These are phyloP conservation scores for Zygnema circumcarinatum DNA, from an alignment of 139 green algal genomes.

Conservation along the genomic window DNA sequence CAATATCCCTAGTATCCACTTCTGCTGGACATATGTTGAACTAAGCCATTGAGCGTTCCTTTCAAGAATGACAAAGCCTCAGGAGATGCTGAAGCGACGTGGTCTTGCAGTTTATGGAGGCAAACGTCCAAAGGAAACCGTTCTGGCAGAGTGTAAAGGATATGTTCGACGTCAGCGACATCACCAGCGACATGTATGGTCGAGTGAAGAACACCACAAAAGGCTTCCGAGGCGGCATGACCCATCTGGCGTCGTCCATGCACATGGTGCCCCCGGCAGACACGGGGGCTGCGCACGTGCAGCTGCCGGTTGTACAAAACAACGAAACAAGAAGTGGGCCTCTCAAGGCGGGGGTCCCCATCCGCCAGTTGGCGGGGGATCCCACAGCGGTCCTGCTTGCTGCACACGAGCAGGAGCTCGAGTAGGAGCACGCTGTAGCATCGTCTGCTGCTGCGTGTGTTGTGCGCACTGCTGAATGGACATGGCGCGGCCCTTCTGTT, in stretches of 20 bases:
- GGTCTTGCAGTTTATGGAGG: constrained; percentile 76
- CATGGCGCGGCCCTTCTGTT: too few relatives aligned
- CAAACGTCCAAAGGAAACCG: constrained; percentile 62
- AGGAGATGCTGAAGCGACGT: not conserved
- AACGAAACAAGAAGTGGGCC: constrained; percentile 27
- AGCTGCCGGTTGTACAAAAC: constrained; percentile 19
- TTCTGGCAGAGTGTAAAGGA: constrained; percentile 80
- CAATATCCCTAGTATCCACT: not conserved
- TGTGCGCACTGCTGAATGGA: too few relatives aligned
- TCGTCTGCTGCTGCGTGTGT: too few relatives aligned
- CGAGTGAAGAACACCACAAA: constrained; percentile 18
- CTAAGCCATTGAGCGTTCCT: not conserved
- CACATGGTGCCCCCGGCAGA: not conserved
- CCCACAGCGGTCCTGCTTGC: not conserved
- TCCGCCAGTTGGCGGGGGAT: not conserved
- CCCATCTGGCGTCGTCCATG: constrained; percentile 16
- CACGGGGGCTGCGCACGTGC: not conserved
- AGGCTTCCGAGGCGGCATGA: not conserved
- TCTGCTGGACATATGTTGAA: not conserved
- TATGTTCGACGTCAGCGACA: constrained; percentile 87
- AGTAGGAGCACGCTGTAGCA: too few relatives aligned
- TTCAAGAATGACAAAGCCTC: not conserved
- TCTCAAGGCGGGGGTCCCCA: not conserved
- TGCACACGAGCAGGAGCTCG: not conserved
- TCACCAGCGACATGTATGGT: constrained; percentile 59